A percentile compares a stretch with the other conserved stretches of the same genome.
Conservation (phyloP, 805 yeast genomes). For the Lipomyces sp. region DNA sequence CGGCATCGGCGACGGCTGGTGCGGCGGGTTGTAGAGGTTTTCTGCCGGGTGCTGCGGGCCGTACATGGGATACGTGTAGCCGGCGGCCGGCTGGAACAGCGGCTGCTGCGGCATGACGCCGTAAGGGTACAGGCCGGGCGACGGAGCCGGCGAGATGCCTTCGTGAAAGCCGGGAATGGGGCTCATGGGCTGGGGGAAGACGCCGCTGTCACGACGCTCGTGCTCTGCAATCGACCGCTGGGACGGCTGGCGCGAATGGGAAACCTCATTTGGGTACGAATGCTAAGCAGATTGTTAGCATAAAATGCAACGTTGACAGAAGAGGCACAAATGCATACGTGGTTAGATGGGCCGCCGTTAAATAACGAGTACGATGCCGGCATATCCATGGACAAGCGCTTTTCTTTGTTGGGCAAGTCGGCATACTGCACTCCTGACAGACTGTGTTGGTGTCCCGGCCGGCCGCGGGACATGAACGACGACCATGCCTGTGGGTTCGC, state of each 20-base stretch:
- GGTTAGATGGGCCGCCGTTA: conserved; percentile 6
- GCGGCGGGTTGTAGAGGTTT: background rate
- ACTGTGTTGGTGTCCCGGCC: conserved; percentile 20
- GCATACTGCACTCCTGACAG: conserved; percentile 18
- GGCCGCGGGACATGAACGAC: conserved; percentile 17
- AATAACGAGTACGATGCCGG: conserved; percentile 7
- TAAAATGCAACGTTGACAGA: no score
- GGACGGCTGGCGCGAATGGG: conserved; percentile 26
- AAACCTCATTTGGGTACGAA: conserved; percentile 1
- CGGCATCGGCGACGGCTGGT: background rate
- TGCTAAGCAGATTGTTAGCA: background rate
- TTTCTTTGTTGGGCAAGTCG: conserved; percentile 11
- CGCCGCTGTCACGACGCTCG: conserved; percentile 14
- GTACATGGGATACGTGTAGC: conserved; percentile 9
- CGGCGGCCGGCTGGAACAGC: conserved; percentile 5
- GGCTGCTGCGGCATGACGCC: conserved; percentile 4
- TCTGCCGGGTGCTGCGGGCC: conserved; percentile 4
- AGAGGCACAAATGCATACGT: no score
- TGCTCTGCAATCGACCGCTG: conserved; percentile 24
- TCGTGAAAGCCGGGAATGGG: conserved; percentile 13
- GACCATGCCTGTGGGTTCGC: conserved; percentile 15
- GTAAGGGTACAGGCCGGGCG: conserved; percentile 16
- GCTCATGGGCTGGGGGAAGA: conserved; percentile 10
- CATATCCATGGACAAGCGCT: conserved; percentile 13
- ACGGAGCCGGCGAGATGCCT: background rate